Evolutionary conservation across 2,329 filamentous ascomycete species (phyloP).

Genomic region (Colletotrichum magnum): DNA sequence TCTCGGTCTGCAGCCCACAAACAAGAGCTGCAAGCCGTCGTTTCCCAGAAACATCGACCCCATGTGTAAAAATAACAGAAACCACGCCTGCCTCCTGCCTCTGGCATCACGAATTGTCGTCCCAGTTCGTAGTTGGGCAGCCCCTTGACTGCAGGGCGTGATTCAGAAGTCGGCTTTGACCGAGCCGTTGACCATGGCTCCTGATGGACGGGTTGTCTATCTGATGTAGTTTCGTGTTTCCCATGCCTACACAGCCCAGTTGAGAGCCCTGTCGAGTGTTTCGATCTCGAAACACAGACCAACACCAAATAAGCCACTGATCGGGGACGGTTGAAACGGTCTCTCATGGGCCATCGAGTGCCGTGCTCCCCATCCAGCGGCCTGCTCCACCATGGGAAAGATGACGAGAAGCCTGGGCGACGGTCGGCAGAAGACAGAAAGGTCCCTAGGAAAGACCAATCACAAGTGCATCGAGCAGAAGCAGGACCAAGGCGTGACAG

Average conservation of each 20-base stretch:
- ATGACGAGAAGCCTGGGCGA: constrained; percentile 38
- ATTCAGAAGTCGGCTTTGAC: constrained; percentile 21
- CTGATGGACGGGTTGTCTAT: constrained; percentile 24
- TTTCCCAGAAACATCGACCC: constrained; percentile 29
- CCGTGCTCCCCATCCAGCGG: constrained; percentile 22
- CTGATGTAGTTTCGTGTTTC: constrained; percentile 37
- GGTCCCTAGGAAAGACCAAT: constrained; percentile 28
- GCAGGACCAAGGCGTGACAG: constrained; percentile 33
- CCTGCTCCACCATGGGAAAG: constrained; percentile 25
- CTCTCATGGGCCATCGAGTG: constrained; percentile 24
- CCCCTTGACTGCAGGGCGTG: constrained; percentile 33
- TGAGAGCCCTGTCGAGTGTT: constrained; percentile 34
- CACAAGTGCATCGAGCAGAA: constrained; percentile 24
- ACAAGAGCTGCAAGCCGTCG: constrained; percentile 29
- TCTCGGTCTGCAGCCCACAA: constrained; percentile 52
- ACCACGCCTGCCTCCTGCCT: constrained; percentile 6
- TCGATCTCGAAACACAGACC: constrained; percentile 40
- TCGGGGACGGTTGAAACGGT: constrained; percentile 36
- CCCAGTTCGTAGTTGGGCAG: constrained; percentile 1
- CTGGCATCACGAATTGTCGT: constrained; percentile 19
- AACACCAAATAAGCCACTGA: constrained; percentile 32
- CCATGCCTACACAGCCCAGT: constrained; percentile 39
- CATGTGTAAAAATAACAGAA: constrained; percentile 34
- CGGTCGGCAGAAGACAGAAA: constrained; percentile 31
- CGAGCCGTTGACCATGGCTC: constrained; percentile 15